These are phyloP conservation scores for Stephania japonica DNA, from an alignment of 164 flowering plant species.

Conservation along the genomic window DNA sequence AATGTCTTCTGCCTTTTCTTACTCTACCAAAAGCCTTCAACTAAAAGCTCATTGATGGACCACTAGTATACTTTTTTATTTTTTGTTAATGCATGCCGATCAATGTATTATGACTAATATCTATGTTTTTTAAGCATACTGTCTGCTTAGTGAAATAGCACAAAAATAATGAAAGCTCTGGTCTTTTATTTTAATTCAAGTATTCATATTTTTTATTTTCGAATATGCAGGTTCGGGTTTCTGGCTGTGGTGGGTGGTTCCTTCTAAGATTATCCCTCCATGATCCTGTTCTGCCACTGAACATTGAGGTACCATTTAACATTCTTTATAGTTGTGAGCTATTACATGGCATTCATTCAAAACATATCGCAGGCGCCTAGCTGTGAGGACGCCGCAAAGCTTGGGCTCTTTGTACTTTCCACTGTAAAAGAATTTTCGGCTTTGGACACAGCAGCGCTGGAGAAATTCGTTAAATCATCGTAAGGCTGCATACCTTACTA, in stretches of 20 bases:
- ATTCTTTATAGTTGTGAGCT: neutral
- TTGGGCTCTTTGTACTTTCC: slow-evolving; percentile 62
- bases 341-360: neutral
- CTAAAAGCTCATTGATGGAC: no score
- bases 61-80: no score
- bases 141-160: neutral
- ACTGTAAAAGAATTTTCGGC: slow-evolving; percentile 71
- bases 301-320: slow-evolving; percentile 63
- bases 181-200: neutral
- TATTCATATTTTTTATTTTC: neutral
- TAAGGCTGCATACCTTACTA: neutral
- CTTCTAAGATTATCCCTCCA: slow-evolving; percentile 93
- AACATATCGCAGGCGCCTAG: slow-evolving; percentile 53
- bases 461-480: slow-evolving; percentile 45
- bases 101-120: no score
- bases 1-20: no score
- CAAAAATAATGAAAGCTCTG: neutral
- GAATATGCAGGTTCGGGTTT: slow-evolving; percentile 60
- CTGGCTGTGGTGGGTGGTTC: slow-evolving; percentile 97
- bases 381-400: slow-evolving; percentile 70
- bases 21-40: no score
- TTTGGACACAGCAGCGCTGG: slow-evolving; percentile 64
- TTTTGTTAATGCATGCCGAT: no score
- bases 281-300: slow-evolving; percentile 95
- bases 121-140: neutral